Evolutionary conservation across 2,329 filamentous ascomycete species (phyloP).

Genomic region (Epichloe amarillans): DNA sequence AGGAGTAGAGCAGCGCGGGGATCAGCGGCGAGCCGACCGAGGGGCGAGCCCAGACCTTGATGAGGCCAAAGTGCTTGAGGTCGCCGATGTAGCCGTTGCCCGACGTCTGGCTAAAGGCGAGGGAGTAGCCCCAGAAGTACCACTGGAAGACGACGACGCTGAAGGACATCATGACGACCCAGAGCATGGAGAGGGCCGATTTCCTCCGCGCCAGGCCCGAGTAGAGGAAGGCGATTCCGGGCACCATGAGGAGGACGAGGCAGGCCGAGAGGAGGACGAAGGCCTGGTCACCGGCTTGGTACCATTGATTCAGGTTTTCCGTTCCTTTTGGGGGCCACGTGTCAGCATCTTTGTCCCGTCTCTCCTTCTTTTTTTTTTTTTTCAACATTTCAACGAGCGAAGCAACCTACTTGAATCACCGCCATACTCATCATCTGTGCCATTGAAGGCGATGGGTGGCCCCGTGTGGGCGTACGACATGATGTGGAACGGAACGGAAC

Average conservation of each 20-base stretch:
- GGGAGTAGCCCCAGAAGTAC: conserved; percentile 98
- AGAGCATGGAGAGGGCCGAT: conserved; percentile 92
- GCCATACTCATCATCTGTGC: conserved; percentile 49
- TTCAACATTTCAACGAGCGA: too few relatives aligned
- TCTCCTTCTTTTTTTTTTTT: too few relatives aligned
- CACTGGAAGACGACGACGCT: conserved; percentile 93
- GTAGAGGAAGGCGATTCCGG: conserved; percentile 93
- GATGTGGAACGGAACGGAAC: neutral
- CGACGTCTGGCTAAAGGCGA: conserved; percentile 73
- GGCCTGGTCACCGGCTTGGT: conserved; percentile 77
- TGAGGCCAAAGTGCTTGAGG: conserved; percentile 76
- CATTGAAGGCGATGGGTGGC: conserved; percentile 47
- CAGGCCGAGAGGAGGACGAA: conserved; percentile 83
- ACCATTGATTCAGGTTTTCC: conserved; percentile 95
- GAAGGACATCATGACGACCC: conserved; percentile 90
- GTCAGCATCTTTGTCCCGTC: neutral
- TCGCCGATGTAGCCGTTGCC: conserved; percentile 89
- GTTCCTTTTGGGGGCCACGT: conserved; percentile 35
- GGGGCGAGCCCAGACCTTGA: conserved; percentile 69
- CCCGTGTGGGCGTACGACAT: conserved; percentile 51
- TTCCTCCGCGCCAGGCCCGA: conserved; percentile 95
- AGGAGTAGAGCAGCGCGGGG: conserved; percentile 80
- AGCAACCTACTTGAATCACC: conserved; percentile 60
- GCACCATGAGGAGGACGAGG: conserved; percentile 94
- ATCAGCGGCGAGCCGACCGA: conserved; percentile 80